Base-by-base conservation (phyloP, 768 basidiomycete species). In the Trametes gibbosa region DNA sequence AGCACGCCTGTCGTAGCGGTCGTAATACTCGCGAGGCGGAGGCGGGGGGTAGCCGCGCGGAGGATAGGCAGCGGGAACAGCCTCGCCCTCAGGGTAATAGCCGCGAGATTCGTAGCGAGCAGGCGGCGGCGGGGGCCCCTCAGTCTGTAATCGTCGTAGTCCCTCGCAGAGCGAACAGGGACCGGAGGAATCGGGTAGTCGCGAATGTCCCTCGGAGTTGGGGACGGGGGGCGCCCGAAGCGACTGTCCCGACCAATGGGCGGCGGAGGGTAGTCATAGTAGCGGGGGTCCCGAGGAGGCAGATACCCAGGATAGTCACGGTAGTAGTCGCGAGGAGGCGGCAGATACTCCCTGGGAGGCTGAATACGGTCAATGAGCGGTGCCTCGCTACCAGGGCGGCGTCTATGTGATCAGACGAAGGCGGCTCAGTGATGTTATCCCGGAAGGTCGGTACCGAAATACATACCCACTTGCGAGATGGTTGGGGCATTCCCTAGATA, bases 401-500 rank as follows among this genome's bases (percentile, higher is more conserved):
- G 73, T 45, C 61, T 62, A 35, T 8, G 45, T 10, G 34, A 52
- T 19, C 43, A 48, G 45, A 37, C 40, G 25, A 46, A 34, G 37
- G 6, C 10, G 27, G 43, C 23, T 58, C 51, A 58, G 61, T 53
- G 29, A 40, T 37, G 25, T 37, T 16, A 41, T 47, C 56, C 32
- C 12, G 13, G 34, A 37, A 19, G 8, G 14, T n/a, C n/a, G 12
- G 27, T 24, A 4, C 29, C 37, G 23, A 40, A 10, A 17, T 32
- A 81, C 85, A 75, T 68, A 89, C 86, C 77, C 68, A 61, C 68
- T 70, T 17, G 75, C 75, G 42, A 74, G 70, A 48, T 74, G 75
- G 63, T 83, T 86, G 10, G 87, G 85, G 63, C 90, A 92, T 71
- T 92, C 90, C 69, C 90, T 92, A 63, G 35, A 45, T 37, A 54